Percentiles rank a stretch among this genome's conserved stretches.
These are phyloP conservation scores for Kondoa subrosea DNA, from an alignment of 768 basidiomycete genomes.

Conservation along the genomic window DNA sequence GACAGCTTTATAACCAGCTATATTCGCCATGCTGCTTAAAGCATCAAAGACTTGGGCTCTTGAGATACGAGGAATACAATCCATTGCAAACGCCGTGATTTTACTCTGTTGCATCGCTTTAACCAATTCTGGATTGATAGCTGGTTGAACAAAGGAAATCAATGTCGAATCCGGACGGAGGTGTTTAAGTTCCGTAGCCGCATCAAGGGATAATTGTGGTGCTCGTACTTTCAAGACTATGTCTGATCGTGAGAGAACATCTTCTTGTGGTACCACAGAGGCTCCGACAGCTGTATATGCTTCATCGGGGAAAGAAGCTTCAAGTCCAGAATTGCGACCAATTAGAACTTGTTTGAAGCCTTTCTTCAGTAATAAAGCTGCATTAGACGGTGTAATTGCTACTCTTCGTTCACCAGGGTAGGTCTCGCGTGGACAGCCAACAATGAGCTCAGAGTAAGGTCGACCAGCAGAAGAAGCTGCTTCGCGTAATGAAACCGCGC, in stretches of 20 bases:
- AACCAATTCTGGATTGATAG: constrained; percentile 59
- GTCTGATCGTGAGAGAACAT: constrained; percentile 52
- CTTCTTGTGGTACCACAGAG: constrained; percentile 52
- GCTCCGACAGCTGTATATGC: constrained; percentile 66
- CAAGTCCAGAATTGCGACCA: constrained; percentile 51
- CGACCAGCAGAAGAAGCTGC: constrained; percentile 31
- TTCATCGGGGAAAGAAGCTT: constrained; percentile 64
- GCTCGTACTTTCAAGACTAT: constrained; percentile 75
- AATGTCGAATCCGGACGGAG: constrained; percentile 60
- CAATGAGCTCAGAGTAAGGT: constrained; percentile 54
- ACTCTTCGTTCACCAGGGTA: constrained; percentile 66
- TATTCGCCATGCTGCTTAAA: constrained; percentile 84
- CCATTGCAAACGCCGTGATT: constrained; percentile 70
- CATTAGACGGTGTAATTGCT: constrained; percentile 63
- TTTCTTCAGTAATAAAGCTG: constrained; percentile 57
- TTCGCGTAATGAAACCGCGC: no score
- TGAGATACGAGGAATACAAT: constrained; percentile 78
- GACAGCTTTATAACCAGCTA: constrained; percentile 82
- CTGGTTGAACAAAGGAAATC: constrained; percentile 68
- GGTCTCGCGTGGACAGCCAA: constrained; percentile 61
- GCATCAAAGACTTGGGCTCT: constrained; percentile 81
- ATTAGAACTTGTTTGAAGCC: constrained; percentile 59
- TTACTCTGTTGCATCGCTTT: constrained; percentile 50
- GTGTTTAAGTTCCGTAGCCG: constrained; percentile 41
- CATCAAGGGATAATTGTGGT: constrained; percentile 33